Evolutionary conservation across 257 asterid genomes (phyloP).

Genomic region (Lithospermum erythrorhizon): DNA sequence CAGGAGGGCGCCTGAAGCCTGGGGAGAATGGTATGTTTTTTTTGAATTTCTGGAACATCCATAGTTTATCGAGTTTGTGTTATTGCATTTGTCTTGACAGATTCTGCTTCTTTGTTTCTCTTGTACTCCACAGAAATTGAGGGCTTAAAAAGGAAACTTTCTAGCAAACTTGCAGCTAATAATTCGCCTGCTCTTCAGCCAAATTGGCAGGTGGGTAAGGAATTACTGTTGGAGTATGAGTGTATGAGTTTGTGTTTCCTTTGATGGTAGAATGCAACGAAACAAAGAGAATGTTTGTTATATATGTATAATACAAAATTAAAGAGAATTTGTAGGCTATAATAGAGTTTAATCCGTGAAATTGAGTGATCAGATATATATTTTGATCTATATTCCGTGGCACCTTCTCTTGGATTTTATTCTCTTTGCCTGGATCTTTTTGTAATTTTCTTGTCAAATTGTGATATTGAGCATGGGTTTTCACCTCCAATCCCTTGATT

Average conservation of each 20-base stretch:
- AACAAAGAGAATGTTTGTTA: too few relatives aligned
- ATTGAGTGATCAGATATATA: neutral
- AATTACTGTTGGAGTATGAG: neutral
- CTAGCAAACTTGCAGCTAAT: conserved; percentile 87
- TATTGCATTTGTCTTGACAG: neutral
- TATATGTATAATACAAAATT: too few relatives aligned
- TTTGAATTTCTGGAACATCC: neutral
- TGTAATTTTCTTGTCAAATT: too few relatives aligned
- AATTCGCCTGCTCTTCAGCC: conserved; percentile 50
- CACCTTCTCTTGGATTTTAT: too few relatives aligned
- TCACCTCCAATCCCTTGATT: conserved; percentile 1
- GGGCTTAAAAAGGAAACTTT: conserved; percentile 89
- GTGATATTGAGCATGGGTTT: neutral
- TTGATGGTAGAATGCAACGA: neutral
- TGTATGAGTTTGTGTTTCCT: too few relatives aligned
- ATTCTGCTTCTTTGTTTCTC: neutral
- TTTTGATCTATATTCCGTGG: too few relatives aligned
- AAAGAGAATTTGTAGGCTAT: too few relatives aligned
- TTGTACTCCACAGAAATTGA: conserved; percentile 53
- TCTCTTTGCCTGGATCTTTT: too few relatives aligned
- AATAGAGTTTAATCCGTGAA: neutral
- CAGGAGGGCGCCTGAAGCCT: conserved; percentile 96
- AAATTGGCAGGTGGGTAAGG: conserved; percentile 74
- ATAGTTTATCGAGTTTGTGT: neutral
- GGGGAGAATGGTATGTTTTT: conserved; percentile 79